Evolutionary conservation across 2,329 filamentous ascomycete genomes (phyloP).

Genomic region (Knufia petricola): DNA sequence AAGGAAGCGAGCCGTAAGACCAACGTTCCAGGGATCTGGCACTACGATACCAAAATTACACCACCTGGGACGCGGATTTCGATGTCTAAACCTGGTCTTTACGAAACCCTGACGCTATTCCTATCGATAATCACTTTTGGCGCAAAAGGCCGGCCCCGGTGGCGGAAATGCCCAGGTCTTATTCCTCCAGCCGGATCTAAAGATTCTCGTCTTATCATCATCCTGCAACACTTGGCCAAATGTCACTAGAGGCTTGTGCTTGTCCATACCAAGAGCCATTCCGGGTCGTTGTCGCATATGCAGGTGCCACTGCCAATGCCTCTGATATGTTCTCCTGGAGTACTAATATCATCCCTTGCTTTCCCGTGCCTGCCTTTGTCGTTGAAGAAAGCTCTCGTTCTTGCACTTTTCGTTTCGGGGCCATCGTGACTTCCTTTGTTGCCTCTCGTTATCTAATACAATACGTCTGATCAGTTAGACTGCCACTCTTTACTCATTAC

Average conservation of each 20-base stretch:
- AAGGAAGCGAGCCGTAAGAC: neutral
- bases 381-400: slow-evolving; percentile 3
- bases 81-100: too few relatives aligned
- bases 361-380: neutral
- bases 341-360: too few relatives aligned
- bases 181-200: neutral
- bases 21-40: neutral
- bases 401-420: neutral
- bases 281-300: neutral
- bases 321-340: slow-evolving; percentile 1
- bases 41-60: neutral
- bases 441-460: slow-evolving; percentile 1
- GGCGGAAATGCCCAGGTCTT: slow-evolving; percentile 9
- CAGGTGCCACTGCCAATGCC: neutral
- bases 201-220: neutral
- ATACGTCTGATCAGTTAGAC: slow-evolving; percentile 2
- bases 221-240: slow-evolving; percentile 4
- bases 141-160: neutral
- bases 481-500: slow-evolving; percentile 2
- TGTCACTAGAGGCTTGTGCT: slow-evolving; percentile 2
- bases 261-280: slow-evolving; percentile 5
- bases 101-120: too few relatives aligned
- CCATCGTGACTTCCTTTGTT: slow-evolving; percentile 1
- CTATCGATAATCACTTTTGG: neutral
- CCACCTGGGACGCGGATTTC: too few relatives aligned